Conservation (phyloP, 2,329 filamentous ascomycete genomes). For the Chrysoporthe cubensis region DNA sequence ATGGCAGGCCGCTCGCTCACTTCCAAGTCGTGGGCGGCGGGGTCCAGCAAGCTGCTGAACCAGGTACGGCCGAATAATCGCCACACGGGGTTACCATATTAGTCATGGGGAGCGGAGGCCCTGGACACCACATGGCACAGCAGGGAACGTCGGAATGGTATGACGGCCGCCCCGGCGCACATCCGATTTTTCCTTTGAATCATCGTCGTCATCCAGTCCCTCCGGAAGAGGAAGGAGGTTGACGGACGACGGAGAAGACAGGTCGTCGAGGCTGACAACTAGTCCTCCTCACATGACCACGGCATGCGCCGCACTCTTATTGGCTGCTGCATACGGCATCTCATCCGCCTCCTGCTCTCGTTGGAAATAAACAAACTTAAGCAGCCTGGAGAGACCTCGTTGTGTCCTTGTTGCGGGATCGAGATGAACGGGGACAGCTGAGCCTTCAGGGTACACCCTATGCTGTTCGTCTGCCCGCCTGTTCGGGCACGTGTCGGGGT, state of each 20-base stretch:
- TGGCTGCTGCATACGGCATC: neutral
- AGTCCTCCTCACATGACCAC: neutral
- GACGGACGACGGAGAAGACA: conserved; percentile 1
- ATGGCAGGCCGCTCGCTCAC: neutral
- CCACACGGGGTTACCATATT: no score
- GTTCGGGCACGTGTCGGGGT: conserved; percentile 16
- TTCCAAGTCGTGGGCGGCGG: neutral
- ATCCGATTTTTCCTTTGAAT: neutral
- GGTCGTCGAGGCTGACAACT: conserved; percentile 8
- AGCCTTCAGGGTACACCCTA: neutral
- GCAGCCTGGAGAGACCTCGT: neutral
- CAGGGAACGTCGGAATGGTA: conserved; percentile 11
- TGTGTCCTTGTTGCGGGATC: neutral
- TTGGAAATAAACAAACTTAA: neutral
- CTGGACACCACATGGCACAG: conserved; percentile 14
- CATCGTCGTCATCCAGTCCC: conserved; percentile 9
- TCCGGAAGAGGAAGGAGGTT: conserved; percentile 17
- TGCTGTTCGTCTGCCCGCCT: neutral
- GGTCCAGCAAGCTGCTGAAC: neutral
- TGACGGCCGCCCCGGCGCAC: neutral
- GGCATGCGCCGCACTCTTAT: neutral
- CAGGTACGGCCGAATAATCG: neutral
- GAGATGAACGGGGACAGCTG: neutral
- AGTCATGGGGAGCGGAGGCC: neutral
- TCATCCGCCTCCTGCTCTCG: neutral